phyloP scores from a whole-genome alignment of 2,329 filamentous ascomycete genomes.

The Onygenales sp. region DNA sequence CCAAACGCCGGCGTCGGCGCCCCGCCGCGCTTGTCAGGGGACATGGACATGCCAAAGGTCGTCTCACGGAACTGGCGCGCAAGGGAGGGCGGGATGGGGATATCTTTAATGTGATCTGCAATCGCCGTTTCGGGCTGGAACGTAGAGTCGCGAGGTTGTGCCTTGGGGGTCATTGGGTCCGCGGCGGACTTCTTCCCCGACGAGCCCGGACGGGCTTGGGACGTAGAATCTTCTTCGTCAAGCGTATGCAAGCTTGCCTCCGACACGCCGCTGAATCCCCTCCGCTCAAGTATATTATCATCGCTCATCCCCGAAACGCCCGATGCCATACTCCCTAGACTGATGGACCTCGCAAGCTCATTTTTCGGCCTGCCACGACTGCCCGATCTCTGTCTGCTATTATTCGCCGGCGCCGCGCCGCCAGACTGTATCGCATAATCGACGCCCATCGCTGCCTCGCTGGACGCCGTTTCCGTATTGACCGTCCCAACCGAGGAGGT shows the following conservation, averaged over 20 bases:
- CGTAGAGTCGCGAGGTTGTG: constrained; percentile 43
- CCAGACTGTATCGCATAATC: constrained; percentile 79
- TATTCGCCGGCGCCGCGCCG: constrained; percentile 53
- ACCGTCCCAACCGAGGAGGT: constrained; percentile 45
- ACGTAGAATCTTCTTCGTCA: constrained; percentile 47
- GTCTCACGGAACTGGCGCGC: constrained; percentile 71
- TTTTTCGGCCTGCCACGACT: constrained; percentile 31
- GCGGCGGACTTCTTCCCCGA: constrained; percentile 25
- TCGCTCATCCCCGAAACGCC: constrained; percentile 51
- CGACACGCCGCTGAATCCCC: constrained; percentile 27
- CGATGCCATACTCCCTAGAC: constrained; percentile 82
- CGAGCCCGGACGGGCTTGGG: constrained; percentile 28
- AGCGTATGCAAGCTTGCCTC: constrained; percentile 47
- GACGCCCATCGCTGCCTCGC: constrained; percentile 63
- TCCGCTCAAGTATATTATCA: constrained; percentile 36
- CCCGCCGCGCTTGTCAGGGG: constrained; percentile 48
- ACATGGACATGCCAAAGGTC: constrained; percentile 43
- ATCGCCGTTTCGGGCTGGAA: constrained; percentile 79
- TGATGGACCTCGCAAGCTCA: constrained; percentile 63
- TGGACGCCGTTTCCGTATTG: constrained; percentile 53
- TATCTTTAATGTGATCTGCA: constrained; percentile 76
- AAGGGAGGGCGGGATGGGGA: constrained; percentile 82
- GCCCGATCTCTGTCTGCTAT: constrained; percentile 13
- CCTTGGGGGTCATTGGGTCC: constrained; percentile 61
- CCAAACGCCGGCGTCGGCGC: constrained; percentile 41